Conservation (phyloP, 2,329 filamentous ascomycete species). For the Fusarium proliferatum region DNA sequence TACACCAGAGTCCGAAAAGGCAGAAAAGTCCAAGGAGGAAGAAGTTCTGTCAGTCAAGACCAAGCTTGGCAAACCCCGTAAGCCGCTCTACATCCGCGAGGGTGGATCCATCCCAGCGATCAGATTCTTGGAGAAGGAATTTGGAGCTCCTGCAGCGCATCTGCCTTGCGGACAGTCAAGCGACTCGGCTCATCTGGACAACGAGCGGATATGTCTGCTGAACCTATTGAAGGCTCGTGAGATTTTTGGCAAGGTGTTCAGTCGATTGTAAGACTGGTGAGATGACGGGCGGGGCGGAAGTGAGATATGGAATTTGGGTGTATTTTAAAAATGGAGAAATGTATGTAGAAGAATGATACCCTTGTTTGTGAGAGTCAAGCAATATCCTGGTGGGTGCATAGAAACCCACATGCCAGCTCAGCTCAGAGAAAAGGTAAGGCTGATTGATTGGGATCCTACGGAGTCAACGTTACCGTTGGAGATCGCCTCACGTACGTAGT, state of each 20-base stretch:
- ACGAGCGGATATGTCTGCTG: constrained; percentile 87
- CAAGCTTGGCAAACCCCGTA: constrained; percentile 55
- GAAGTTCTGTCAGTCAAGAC: constrained; percentile 34
- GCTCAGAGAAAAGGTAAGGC: neutral
- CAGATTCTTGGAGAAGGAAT: constrained; percentile 93
- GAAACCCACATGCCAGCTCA: neutral
- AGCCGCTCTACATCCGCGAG: constrained; percentile 92
- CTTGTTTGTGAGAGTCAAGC: neutral
- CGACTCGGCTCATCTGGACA: constrained; percentile 93
- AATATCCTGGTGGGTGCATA: neutral
- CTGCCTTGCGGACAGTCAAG: constrained; percentile 95
- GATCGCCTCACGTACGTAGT: neutral
- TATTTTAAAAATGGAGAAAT: constrained; percentile 10
- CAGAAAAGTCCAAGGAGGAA: constrained; percentile 36
- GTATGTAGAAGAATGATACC: constrained; percentile 33
- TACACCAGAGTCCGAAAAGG: constrained; percentile 1
- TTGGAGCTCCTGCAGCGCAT: constrained; percentile 89
- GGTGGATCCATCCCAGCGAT: constrained; percentile 96
- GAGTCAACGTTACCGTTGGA: neutral
- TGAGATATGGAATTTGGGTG: constrained; percentile 7
- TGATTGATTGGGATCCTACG: neutral
- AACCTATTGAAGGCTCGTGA: constrained; percentile 93
- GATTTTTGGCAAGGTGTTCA: constrained; percentile 90
- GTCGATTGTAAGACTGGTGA: constrained; percentile 60
- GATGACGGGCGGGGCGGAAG: neutral